Evolutionary conservation across 2,329 filamentous ascomycete genomes (phyloP).

Genomic region (Talaromyces rugulosus): DNA sequence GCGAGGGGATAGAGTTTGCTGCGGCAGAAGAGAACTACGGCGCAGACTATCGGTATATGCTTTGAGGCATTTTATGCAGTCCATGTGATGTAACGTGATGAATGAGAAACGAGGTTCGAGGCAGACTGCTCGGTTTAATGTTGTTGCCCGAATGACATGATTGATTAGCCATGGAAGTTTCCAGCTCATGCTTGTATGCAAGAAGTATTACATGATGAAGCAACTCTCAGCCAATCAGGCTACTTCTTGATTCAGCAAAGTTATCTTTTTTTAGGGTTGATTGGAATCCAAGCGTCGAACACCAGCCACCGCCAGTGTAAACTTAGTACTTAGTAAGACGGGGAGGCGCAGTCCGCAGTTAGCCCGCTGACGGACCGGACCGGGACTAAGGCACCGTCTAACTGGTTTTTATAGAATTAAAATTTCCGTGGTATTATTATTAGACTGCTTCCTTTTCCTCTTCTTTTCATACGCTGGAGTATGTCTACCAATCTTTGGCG

Average conservation of each 20-base stretch:
- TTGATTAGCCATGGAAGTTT: neutral
- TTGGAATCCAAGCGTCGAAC: neutral
- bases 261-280: neutral
- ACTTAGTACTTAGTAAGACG: neutral
- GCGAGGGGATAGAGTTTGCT: conserved; percentile 12
- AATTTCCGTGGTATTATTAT: no score
- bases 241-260: neutral
- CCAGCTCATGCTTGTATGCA: neutral
- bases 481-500: no score
- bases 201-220: neutral
- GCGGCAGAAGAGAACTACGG: conserved; percentile 39
- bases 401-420: no score
- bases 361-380: neutral
- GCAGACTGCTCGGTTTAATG: neutral
- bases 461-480: no score
- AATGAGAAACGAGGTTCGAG: neutral
- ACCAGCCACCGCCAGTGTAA: neutral
- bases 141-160: neutral
- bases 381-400: neutral
- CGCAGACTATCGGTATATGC: conserved; percentile 32
- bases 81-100: neutral
- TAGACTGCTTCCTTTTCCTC: no score
- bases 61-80: conserved; percentile 19
- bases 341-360: neutral
- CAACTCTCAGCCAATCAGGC: neutral